Base-by-base conservation (phyloP, 2,329 filamentous ascomycete genomes). In the Ceratocystis ficicola region DNA sequence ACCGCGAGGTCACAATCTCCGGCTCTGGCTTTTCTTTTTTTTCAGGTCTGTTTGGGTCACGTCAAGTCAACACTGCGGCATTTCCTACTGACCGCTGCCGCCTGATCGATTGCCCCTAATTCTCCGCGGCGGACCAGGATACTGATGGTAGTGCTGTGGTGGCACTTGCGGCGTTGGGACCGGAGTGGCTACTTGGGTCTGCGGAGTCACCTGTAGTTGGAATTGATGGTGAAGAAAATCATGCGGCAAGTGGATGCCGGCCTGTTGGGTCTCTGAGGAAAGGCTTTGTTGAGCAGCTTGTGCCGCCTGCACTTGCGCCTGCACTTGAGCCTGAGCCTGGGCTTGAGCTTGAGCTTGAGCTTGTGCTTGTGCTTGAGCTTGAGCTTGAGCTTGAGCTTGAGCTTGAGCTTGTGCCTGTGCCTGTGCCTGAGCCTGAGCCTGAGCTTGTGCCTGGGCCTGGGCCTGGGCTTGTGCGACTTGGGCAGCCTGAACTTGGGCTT, bases 251-350 rank as follows among this genome's bases (percentile, higher is more conserved):
- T 62, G 41, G 5, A 68, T 48, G 10, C 46, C 25, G 6, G 64
- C 30, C 22, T 66, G 64, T 12, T 52, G 64, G 44, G 52, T 36
- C 0, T 62, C 64, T 20, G 64, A n/a, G 12, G 65, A 65, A 15
- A 52, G 41, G 32, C 46, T 52, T 48, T 62, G 59, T 12, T 63
- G 63, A 41, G 66, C 46, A 5, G 71, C 71, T 44, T 73, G 72
- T 52, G 48, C 48, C 6, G 48, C 48, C 5, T 52, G 48, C 25
- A 52, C 48, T 25, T 52, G 48, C 0, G 70, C 70, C 48, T 73
- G 72, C 28, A 62, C 68, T 36, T 70, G 71, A 4, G 70, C 70
- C 28, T 73, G 72, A n/a, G 66, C 68, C 41, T 70, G 67, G 1
- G 52, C 63, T 25, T 65, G 63, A 2, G 63, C 63, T 36, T 65